Evolutionary conservation across 2,329 filamentous ascomycete genomes (phyloP).

Genomic region (Aspergillus ochraceoroseus): DNA sequence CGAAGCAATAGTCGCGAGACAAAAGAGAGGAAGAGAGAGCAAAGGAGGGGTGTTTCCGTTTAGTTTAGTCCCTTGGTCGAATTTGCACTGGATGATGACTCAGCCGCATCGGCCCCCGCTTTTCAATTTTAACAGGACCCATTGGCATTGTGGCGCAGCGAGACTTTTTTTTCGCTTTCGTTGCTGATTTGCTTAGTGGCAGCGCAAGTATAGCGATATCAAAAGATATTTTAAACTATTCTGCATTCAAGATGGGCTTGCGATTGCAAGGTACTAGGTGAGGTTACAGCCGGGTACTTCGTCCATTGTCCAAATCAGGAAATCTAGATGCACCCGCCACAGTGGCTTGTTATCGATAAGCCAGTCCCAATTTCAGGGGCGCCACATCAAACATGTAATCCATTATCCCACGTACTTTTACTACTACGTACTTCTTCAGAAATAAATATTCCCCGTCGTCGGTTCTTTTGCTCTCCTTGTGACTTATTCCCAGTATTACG

Average conservation of each 20-base stretch:
- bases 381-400: constrained; percentile 11
- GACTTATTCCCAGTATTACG: constrained; percentile 1
- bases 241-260: too few relatives aligned
- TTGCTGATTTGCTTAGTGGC: too few relatives aligned
- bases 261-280: too few relatives aligned
- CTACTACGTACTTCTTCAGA: too few relatives aligned
- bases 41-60: constrained; percentile 26
- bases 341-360: constrained; percentile 26
- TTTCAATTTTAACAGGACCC: too few relatives aligned
- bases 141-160: constrained; percentile 14
- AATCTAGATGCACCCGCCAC: constrained; percentile 14
- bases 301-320: too few relatives aligned
- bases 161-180: too few relatives aligned
- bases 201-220: too few relatives aligned
- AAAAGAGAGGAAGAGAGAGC: constrained; percentile 7
- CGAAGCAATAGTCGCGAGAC: constrained; percentile 12
- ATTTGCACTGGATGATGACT: constrained; percentile 32
- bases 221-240: too few relatives aligned
- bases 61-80: constrained; percentile 13
- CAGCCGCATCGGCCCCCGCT: constrained; percentile 21
- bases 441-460: too few relatives aligned
- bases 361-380: constrained; percentile 10
- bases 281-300: too few relatives aligned
- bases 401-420: constrained; percentile 6
- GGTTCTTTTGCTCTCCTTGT: too few relatives aligned